Evolutionary conservation across 805 yeast genomes (phyloP).

Genomic region (Blastobotrys parvus): DNA sequence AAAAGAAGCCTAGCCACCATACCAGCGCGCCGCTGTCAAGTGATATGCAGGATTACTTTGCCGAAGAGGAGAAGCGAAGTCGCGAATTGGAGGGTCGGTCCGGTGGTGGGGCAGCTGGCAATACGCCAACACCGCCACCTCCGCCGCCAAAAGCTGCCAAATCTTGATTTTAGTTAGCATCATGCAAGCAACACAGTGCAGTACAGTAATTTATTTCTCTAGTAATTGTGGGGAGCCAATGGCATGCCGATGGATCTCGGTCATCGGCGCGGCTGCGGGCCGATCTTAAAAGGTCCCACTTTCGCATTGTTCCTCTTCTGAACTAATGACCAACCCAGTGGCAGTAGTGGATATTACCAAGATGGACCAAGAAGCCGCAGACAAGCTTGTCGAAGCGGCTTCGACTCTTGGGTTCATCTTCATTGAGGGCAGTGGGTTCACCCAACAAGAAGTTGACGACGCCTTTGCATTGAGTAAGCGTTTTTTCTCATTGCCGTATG

Average conservation of each 20-base stretch:
- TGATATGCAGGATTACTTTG: constrained; percentile 20
- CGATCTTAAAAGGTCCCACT: too few species aligned
- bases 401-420: constrained; percentile 57
- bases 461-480: constrained; percentile 42
- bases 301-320: too few species aligned
- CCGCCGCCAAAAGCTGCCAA: not conserved
- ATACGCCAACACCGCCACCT: not conserved
- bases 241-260: too few species aligned
- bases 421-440: constrained; percentile 59
- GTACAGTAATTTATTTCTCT: too few species aligned
- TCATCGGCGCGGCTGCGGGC: too few species aligned
- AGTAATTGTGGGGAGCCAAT: too few species aligned
- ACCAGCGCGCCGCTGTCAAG: constrained; percentile 5
- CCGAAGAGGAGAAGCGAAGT: constrained; percentile 20
- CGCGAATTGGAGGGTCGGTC: constrained; percentile 17
- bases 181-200: too few species aligned
- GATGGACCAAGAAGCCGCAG: constrained; percentile 36
- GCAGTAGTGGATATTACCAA: constrained; percentile 44
- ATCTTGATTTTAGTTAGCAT: too few species aligned
- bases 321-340: constrained; percentile 6
- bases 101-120: not conserved
- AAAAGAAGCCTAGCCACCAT: not conserved
- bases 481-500: constrained; percentile 44
- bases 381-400: constrained; percentile 48
- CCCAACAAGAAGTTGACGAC: constrained; percentile 43